These are phyloP conservation scores for Macrocybe gigantea DNA, from an alignment of 768 basidiomycete genomes.

Conservation along the genomic window DNA sequence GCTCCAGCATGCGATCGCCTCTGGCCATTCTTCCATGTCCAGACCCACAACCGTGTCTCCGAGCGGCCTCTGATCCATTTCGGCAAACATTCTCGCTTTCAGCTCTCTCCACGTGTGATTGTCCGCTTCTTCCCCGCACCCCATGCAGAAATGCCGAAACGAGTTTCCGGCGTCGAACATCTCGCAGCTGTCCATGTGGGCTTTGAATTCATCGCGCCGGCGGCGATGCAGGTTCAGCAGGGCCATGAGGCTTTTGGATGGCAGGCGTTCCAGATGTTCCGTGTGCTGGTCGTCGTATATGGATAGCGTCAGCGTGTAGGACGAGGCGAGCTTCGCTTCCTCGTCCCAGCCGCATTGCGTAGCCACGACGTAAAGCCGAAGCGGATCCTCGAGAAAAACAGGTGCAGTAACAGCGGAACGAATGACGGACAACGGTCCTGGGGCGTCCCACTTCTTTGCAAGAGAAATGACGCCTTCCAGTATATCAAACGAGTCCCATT, in stretches of 20 bases:
- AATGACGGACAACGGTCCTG: conserved; percentile 35
- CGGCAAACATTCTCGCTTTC: conserved; percentile 31
- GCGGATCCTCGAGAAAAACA: conserved; percentile 33
- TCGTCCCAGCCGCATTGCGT: conserved; percentile 38
- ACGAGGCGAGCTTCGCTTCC: conserved; percentile 36
- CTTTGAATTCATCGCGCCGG: conserved; percentile 31
- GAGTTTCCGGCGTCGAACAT: conserved; percentile 34
- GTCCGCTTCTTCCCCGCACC: conserved; percentile 27
- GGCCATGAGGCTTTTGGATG: conserved; percentile 26
- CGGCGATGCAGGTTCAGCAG: conserved; percentile 36
- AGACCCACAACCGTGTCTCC: conserved; percentile 30
- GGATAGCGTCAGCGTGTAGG: conserved; percentile 32
- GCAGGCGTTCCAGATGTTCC: conserved; percentile 25
- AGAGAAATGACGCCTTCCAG: conserved; percentile 31
- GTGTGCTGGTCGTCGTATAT: conserved; percentile 28
- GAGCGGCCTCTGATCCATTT: conserved; percentile 32
- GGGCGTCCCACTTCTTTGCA: conserved; percentile 41
- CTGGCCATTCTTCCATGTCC: conserved; percentile 39
- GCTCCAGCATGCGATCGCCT: conserved; percentile 32
- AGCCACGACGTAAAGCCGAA: conserved; percentile 43
- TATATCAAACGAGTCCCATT: conserved; percentile 35
- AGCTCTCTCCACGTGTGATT: conserved; percentile 34
- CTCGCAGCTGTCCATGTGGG: conserved; percentile 25
- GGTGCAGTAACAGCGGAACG: conserved; percentile 36
- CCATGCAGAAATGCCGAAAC: conserved; percentile 19